Evolutionary conservation across 2,329 filamentous ascomycete genomes (phyloP).

Genomic region (Pyricularia sp.): DNA sequence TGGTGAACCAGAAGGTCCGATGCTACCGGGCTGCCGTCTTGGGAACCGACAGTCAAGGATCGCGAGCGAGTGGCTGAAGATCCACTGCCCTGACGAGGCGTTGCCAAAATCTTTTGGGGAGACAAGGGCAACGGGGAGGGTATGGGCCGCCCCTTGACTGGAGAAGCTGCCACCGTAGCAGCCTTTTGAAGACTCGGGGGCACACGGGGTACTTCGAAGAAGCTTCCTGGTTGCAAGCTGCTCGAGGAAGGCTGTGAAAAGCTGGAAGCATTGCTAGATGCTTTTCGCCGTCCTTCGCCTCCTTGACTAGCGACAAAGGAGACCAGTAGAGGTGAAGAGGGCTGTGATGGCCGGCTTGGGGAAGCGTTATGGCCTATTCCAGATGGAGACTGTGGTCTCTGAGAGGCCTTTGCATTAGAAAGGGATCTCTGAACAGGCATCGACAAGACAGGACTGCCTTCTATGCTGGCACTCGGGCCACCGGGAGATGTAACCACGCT

Average conservation of each 20-base stretch:
- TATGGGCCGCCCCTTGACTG: slow-evolving; percentile 40
- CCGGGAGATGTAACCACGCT: slow-evolving; percentile 41
- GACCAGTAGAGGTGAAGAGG: slow-evolving; percentile 85
- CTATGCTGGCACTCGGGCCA: slow-evolving; percentile 44
- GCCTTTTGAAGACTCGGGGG: slow-evolving; percentile 48
- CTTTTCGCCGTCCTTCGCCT: slow-evolving; percentile 70
- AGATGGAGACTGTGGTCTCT: slow-evolving; percentile 78
- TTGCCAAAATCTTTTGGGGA: slow-evolving; percentile 49
- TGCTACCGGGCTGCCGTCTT: slow-evolving; percentile 69
- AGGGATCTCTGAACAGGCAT: slow-evolving; percentile 70
- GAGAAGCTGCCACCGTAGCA: slow-evolving; percentile 42
- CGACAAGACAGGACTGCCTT: slow-evolving; percentile 73
- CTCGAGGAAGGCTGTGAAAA: slow-evolving; percentile 64
- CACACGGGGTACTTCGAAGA: slow-evolving; percentile 58
- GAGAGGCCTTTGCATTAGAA: slow-evolving; percentile 66
- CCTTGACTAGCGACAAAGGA: slow-evolving; percentile 83
- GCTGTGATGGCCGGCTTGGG: slow-evolving; percentile 64
- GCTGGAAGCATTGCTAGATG: slow-evolving; percentile 76
- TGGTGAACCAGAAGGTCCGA: slow-evolving; percentile 56
- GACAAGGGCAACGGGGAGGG: slow-evolving; percentile 39
- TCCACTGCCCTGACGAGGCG: slow-evolving; percentile 47
- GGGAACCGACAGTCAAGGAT: slow-evolving; percentile 86
- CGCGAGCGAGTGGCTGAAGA: slow-evolving; percentile 55
- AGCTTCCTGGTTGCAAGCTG: slow-evolving; percentile 56
- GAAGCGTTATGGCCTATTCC: slow-evolving; percentile 72